These are phyloP conservation scores for Gastrolobium bilobum DNA, from an alignment of 306 rosid species.

Conservation along the genomic window DNA sequence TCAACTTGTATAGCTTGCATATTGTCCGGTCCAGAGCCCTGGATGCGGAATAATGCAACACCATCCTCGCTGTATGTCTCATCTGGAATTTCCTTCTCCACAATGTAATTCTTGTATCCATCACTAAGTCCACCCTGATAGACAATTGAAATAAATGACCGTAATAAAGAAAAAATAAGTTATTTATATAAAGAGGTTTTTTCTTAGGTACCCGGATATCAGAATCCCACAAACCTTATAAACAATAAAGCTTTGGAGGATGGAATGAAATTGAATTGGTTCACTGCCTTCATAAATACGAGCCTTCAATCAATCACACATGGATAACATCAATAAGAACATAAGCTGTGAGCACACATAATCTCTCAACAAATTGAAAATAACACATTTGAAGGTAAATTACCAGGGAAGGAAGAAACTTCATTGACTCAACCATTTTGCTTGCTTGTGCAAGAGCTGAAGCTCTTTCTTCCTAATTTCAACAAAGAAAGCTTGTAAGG, in stretches of 20 bases:
- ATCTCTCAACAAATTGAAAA: slow-evolving; percentile 41
- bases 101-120: slow-evolving; percentile 78
- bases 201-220: slow-evolving; percentile 28
- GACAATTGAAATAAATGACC: slow-evolving; percentile 44
- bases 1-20: slow-evolving; percentile 99
- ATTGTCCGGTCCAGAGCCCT: slow-evolving; percentile 95
- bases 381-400: slow-evolving; percentile 42
- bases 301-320: slow-evolving; percentile 66
- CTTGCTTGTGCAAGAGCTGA: slow-evolving; percentile 76
- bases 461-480: slow-evolving; percentile 83
- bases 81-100: slow-evolving; percentile 78
- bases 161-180: slow-evolving; percentile 40
- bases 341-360: slow-evolving; percentile 26
- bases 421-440: slow-evolving; percentile 91
- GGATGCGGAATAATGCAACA: slow-evolving; percentile 90
- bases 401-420: slow-evolving; percentile 88
- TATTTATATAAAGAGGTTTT: slow-evolving; percentile 11
- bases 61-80: slow-evolving; percentile 86
- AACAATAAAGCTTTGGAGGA: slow-evolving; percentile 86
- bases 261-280: slow-evolving; percentile 81
- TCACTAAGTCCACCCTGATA: slow-evolving; percentile 94
- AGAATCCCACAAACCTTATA: slow-evolving; percentile 74
- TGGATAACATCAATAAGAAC: slow-evolving; percentile 54
- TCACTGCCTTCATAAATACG: slow-evolving; percentile 91
- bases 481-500: slow-evolving; percentile 48